phyloP scores from a whole-genome alignment of 768 basidiomycete genomes.

The Pleurotus sapidus region DNA sequence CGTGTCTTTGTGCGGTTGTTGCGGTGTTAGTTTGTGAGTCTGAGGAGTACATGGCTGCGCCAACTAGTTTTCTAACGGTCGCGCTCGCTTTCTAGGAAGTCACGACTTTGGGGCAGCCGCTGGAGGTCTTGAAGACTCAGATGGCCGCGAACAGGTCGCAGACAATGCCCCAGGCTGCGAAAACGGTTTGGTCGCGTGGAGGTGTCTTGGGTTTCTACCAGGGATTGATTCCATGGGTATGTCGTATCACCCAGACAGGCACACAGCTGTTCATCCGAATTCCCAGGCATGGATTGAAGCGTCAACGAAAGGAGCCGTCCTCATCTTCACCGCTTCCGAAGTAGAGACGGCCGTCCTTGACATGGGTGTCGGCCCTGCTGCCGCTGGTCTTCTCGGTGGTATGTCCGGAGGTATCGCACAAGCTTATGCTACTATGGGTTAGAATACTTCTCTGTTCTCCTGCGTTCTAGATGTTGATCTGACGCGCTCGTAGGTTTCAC shows the following conservation, averaged over 20 bases:
- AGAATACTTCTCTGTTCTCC: constrained; percentile 26
- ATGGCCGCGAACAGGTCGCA: constrained; percentile 98
- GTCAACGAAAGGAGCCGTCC: constrained; percentile 95
- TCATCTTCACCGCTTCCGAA: constrained; percentile 95
- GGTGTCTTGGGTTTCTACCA: constrained; percentile 92
- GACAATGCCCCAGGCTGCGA: constrained; percentile 82
- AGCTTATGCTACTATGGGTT: constrained; percentile 99
- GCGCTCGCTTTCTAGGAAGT: constrained; percentile 63
- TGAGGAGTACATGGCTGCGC: constrained; percentile 10
- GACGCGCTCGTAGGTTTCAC: constrained; percentile 70
- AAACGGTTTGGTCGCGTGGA: constrained; percentile 89
- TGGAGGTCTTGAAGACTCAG: constrained; percentile 98
- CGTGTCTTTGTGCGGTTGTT: background rate
- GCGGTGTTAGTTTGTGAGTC: constrained; percentile 49
- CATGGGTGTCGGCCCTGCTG: constrained; percentile 75
- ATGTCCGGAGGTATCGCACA: constrained; percentile 98
- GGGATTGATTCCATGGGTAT: constrained; percentile 97
- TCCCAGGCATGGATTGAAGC: constrained; percentile 98
- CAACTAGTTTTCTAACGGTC: constrained; percentile 14
- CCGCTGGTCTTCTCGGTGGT: constrained; percentile 89
- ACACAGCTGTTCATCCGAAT: background rate
- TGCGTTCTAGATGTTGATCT: constrained; percentile 11
- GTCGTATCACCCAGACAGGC: constrained; percentile 17
- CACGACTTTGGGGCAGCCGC: constrained; percentile 95
- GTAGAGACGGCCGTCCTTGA: constrained; percentile 69